These are phyloP conservation scores for Teunomyces pallodes DNA, from an alignment of 805 yeast genomes.

Conservation along the genomic window DNA sequence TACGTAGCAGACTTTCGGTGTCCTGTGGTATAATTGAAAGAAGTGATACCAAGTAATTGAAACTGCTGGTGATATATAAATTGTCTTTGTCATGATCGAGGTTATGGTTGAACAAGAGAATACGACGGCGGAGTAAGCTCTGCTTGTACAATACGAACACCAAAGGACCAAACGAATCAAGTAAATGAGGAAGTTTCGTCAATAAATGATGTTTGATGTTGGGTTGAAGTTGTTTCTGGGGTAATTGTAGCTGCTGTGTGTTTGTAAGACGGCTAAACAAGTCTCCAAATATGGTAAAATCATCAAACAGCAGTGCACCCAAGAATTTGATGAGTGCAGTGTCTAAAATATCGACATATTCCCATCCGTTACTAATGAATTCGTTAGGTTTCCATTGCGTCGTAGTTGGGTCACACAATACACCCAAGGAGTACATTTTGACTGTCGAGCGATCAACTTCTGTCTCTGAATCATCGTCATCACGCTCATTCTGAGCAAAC, in stretches of 20 bases:
- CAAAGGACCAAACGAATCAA: conserved; percentile 46
- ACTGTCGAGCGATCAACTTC: conserved; percentile 27
- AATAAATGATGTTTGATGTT: conserved; percentile 40
- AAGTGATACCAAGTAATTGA: conserved; percentile 56
- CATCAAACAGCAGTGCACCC: conserved; percentile 13
- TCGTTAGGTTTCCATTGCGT: conserved; percentile 40
- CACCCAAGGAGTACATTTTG: conserved; percentile 63
- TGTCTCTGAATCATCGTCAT: neutral
- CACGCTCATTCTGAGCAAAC: conserved; percentile 23
- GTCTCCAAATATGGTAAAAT: conserved; percentile 17
- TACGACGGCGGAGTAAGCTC: conserved; percentile 54
- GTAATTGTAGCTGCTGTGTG: neutral
- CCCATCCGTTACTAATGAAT: conserved; percentile 42
- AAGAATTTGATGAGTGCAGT: conserved; percentile 23
- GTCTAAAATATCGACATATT: conserved; percentile 36
- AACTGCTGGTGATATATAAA: conserved; percentile 26
- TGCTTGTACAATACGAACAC: conserved; percentile 64
- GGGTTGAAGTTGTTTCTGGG: conserved; percentile 14
- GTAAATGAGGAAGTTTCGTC: conserved; percentile 35
- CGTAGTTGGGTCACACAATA: conserved; percentile 46
- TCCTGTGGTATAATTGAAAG: conserved; percentile 65
- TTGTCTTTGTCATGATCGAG: conserved; percentile 7
- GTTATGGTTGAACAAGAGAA: conserved; percentile 32
- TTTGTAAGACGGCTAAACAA: conserved; percentile 14
- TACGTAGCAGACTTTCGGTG: conserved; percentile 23